Base-by-base conservation (phyloP, 2,329 filamentous ascomycete genomes). In the Ceratocystis harringtonii region DNA sequence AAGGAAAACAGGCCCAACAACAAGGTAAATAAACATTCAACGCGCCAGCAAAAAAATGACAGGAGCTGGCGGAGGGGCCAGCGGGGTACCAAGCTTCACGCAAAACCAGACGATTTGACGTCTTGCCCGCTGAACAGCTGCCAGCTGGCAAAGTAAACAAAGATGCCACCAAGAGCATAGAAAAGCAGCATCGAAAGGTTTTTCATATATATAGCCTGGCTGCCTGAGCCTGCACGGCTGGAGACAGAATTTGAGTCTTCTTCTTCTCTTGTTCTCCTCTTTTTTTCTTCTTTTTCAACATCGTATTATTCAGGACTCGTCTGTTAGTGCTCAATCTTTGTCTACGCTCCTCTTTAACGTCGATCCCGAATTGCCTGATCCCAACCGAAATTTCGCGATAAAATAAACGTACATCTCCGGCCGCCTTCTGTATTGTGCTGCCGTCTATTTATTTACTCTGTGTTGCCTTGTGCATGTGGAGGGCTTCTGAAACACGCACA, bases 1-100 rank as follows among this genome's bases (percentile, higher is more conserved):
- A 52, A 19, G 6, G n/a, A 52, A 52, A 52, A 52, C 48, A 52
- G 22, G 22, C 48, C n/a, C 48, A 22, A 17, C 48, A 52, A 52
- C 48, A 52, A 36, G 28, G 55, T 58, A 58, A 58, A 58, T 36
- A 58, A 58, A 58, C 30, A 58, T 19, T 7, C 55, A 58, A 57
- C 52, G 52, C 52, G 52, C 25, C 25, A 30, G 15, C 52, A 57
- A 30, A 58, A 36, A 19, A 32, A 36, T 58, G 55, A 17, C 55
- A 58, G 36, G 19, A 30, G 55, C n/a, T 58, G 25, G 15, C 2
- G 55, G 30, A 58, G 15, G 15, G 55, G 22, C 28, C 55, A 58
- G 28, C 30, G 1, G 55, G 25, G 55, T 36, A 58, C 25, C 15
- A 36, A 58, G 55, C 55, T 36, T 58, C 10, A n/a, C 30, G 15